Evolutionary conservation across 2,329 filamentous ascomycete species (phyloP).

Genomic region (Ophiocordyceps camponoti-floridani): DNA sequence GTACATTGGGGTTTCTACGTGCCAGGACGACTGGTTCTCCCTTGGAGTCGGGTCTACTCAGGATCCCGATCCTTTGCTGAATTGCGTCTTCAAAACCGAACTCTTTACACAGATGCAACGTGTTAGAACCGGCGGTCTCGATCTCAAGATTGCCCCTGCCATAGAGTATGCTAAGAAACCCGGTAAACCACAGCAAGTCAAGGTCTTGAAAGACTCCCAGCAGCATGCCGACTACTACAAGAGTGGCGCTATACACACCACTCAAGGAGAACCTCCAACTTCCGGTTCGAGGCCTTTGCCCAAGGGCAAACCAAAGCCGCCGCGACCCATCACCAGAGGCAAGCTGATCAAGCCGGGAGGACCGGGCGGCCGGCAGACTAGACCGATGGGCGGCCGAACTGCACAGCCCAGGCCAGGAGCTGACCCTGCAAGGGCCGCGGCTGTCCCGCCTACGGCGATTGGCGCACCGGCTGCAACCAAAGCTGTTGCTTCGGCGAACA

Average conservation of each 20-base stretch:
- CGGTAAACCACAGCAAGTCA: slow-evolving; percentile 74
- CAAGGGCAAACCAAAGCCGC: slow-evolving; percentile 68
- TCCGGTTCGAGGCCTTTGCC: slow-evolving; percentile 74
- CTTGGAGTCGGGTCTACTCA: slow-evolving; percentile 77
- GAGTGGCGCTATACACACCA: slow-evolving; percentile 78
- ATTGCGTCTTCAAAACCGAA: slow-evolving; percentile 90
- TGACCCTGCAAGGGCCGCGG: not conserved
- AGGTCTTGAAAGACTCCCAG: slow-evolving; percentile 74
- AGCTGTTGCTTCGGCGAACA: slow-evolving; percentile 16
- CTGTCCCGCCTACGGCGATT: not conserved
- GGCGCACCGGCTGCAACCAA: not conserved
- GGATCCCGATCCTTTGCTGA: slow-evolving; percentile 84
- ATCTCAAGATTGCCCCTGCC: slow-evolving; percentile 62
- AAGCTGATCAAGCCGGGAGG: slow-evolving; percentile 84
- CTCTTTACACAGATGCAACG: slow-evolving; percentile 83
- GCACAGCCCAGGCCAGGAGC: slow-evolving; percentile 22
- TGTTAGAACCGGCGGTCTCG: slow-evolving; percentile 62
- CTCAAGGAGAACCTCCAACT: slow-evolving; percentile 63
- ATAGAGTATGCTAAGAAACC: slow-evolving; percentile 98
- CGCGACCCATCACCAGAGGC: slow-evolving; percentile 80
- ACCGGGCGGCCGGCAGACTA: slow-evolving; percentile 65
- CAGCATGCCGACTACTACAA: slow-evolving; percentile 76
- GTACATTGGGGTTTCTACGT: slow-evolving; percentile 61
- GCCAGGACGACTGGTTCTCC: slow-evolving; percentile 94
- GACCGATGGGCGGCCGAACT: slow-evolving; percentile 35